These are phyloP conservation scores for Begonia loranthoides DNA, from an alignment of 306 rosid genomes.

Conservation along the genomic window DNA sequence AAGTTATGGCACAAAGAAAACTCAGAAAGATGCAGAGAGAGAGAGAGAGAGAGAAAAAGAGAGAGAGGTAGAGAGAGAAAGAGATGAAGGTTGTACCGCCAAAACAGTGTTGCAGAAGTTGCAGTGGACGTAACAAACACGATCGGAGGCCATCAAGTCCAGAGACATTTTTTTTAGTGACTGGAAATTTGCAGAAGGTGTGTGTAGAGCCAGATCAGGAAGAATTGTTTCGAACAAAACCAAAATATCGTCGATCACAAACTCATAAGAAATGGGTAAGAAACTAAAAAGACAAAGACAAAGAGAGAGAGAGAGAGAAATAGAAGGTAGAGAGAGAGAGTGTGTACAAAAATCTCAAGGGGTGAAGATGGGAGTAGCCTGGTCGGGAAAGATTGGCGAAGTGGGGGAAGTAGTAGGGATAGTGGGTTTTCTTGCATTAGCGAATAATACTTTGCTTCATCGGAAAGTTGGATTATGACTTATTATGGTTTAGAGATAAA, in stretches of 20 bases:
- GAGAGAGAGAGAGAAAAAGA: slow-evolving; percentile 12
- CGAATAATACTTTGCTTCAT: slow-evolving; percentile 27
- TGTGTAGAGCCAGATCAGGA: slow-evolving; percentile 13
- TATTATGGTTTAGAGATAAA: slow-evolving; percentile 4
- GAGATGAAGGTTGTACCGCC: slow-evolving; percentile 63
- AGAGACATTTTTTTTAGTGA: slow-evolving; percentile 40
- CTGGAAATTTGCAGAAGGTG: background rate
- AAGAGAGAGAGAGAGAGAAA: slow-evolving; percentile 9
- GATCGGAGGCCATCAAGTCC: slow-evolving; percentile 91
- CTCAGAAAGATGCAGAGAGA: slow-evolving; percentile 11
- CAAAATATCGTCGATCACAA: slow-evolving; percentile 14
- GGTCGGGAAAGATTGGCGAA: slow-evolving; percentile 50
- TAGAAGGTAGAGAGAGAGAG: slow-evolving; percentile 16
- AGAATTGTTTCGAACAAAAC: background rate
- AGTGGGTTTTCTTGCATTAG: slow-evolving; percentile 21
- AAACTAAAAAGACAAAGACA: slow-evolving; percentile 14
- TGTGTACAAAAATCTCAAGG: slow-evolving; percentile 28
- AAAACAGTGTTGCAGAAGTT: slow-evolving; percentile 99
- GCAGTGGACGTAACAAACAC: slow-evolving; percentile 99
- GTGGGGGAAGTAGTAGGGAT: slow-evolving; percentile 22
- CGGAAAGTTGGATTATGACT: slow-evolving; percentile 28
- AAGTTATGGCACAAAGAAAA: slow-evolving; percentile 15
- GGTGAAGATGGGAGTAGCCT: slow-evolving; percentile 61
- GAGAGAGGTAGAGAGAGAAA: slow-evolving; percentile 6
- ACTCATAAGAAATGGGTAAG: slow-evolving; percentile 11